Percentiles rank a stretch among this genome's conserved stretches.
Conservation (phyloP, 2,329 filamentous ascomycete species). For the Ophiostoma ulmi region DNA sequence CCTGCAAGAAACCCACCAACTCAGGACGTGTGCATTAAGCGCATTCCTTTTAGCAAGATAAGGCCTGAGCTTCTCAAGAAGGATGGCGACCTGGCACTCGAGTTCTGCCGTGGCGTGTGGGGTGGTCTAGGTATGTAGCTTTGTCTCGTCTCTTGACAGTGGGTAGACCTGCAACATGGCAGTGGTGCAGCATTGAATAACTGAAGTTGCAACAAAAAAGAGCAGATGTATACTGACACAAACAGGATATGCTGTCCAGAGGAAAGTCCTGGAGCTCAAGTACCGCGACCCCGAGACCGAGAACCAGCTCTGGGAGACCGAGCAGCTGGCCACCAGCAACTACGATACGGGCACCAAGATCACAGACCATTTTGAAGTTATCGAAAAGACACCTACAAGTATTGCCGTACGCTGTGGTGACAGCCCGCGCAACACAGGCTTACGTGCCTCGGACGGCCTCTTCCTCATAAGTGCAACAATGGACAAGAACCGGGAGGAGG, state of each 20-base stretch:
- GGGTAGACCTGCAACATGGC: background rate
- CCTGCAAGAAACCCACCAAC: slow-evolving; percentile 56
- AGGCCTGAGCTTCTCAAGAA: slow-evolving; percentile 60
- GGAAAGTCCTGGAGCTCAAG: slow-evolving; percentile 54
- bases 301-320: slow-evolving; percentile 55
- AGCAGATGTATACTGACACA: background rate
- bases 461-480: slow-evolving; percentile 60
- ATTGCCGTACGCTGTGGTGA: slow-evolving; percentile 64
- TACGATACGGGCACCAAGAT: slow-evolving; percentile 61
- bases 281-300: slow-evolving; percentile 53
- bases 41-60: slow-evolving; percentile 58
- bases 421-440: slow-evolving; percentile 52
- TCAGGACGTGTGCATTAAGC: slow-evolving; percentile 60
- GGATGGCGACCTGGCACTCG: slow-evolving; percentile 53
- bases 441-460: slow-evolving; percentile 58
- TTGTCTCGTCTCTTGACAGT: slow-evolving; percentile 3
- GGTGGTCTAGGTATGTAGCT: slow-evolving; percentile 54
- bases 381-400: slow-evolving; percentile 55
- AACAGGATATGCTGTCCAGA: slow-evolving; percentile 54
- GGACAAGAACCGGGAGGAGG: slow-evolving; percentile 54
- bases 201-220: background rate
- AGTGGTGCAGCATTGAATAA: background rate
- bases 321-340: slow-evolving; percentile 48
- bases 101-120: slow-evolving; percentile 65
- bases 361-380: slow-evolving; percentile 67